These are phyloP conservation scores for Kappamyces sp. DNA, from an alignment of 192 early-diverging fungal genomes.

Conservation along the genomic window DNA sequence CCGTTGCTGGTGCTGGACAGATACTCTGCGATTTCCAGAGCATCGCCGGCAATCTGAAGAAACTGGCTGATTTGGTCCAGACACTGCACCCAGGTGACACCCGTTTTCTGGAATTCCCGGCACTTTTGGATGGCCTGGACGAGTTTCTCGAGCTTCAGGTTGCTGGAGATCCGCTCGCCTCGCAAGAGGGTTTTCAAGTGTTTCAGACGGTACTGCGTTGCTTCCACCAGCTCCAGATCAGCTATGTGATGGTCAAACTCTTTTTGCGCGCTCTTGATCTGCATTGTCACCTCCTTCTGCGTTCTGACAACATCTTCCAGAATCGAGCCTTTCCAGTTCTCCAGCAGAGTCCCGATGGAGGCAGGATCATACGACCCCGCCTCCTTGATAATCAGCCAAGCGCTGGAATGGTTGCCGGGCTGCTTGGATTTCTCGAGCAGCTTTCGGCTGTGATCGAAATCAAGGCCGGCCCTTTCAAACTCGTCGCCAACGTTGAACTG, in stretches of 20 bases:
- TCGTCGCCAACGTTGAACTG: not conserved
- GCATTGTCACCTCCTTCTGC: slow-evolving; percentile 13
- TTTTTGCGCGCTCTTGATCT: not conserved
- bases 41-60: no score
- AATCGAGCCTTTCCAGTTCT: slow-evolving; percentile 8
- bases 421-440: slow-evolving; percentile 8
- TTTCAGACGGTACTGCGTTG: not conserved
- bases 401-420: slow-evolving; percentile 8
- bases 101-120: no score
- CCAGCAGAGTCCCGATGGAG: not conserved
- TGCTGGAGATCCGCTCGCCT: not conserved
- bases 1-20: no score
- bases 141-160: no score
- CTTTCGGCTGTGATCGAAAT: not conserved
- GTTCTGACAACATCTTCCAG: slow-evolving; percentile 8
- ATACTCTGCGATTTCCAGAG: no score
- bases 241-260: slow-evolving; percentile 8
- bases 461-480: not conserved
- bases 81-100: no score
- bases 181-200: not conserved
- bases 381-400: slow-evolving; percentile 13
- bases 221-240: not conserved
- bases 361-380: not conserved
- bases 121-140: no score
- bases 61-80: no score